Base-by-base conservation (phyloP, 139 green algal genomes). In the Volvox africanus region DNA sequence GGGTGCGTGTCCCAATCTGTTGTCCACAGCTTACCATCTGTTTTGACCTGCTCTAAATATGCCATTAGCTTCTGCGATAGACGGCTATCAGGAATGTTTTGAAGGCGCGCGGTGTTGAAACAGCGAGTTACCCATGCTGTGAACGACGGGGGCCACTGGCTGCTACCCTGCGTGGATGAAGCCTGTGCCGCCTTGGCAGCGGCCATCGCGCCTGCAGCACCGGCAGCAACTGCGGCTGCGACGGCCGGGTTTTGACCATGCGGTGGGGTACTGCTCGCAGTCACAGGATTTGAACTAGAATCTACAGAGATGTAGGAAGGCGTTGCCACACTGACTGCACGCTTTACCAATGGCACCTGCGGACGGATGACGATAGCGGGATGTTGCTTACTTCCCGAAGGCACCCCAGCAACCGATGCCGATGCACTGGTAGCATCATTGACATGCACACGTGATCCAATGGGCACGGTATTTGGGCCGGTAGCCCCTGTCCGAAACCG, bases 121-220 rank as follows among this genome's bases (percentile, higher is more conserved):
- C 92, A 94, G 77, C 92, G 92, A 76, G 92, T 92, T 28, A 94
- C 92, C 92, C 92, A 94, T 0, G 82, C 80, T 0, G 76, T 55
- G 61, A 91, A 91, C 76, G 61, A 68, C 6, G 87, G 76, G 0
- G 87, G 87, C 33, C 32, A 91, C 35, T 91, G 44, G 11, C 13
- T 55, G 16, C 26, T 32, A 19, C 69, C 84, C 18, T 32, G 26
- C 19, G 44, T 36, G 35, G 83, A 67, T 32, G 82, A 75, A 5
- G 80, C 3, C 62, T 33, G 26, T n/a, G 26, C 67, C 5, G 82
- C 24, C 28, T 81, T 89, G 50, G 73, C 71, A 35, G 86, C 86
- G 1, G 30, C 69, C 1, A 65, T 37, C 35, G 83, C 85, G 9
- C 44, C 35, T 0, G 86, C 86, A 9, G 87, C 75, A 1, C 75